Conservation (phyloP, 768 basidiomycete genomes). For the Leccinum variicolor region DNA sequence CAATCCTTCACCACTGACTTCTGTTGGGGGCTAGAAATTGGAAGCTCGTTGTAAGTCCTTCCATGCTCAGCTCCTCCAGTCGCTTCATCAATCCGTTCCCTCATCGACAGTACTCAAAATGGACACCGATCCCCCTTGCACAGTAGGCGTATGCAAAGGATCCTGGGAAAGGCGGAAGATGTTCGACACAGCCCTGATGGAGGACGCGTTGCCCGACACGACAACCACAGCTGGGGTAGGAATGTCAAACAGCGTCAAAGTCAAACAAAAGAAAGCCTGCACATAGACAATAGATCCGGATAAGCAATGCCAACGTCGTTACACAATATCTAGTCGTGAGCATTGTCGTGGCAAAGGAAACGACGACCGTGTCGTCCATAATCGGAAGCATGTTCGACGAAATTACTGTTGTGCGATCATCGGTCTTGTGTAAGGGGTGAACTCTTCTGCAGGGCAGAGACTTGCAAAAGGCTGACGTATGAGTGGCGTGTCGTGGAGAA, state of each 20-base stretch:
- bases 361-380: conserved; percentile 57
- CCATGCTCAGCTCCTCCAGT: conserved; percentile 70
- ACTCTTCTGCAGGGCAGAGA: conserved; percentile 52
- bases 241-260: conserved; percentile 1
- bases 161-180: conserved; percentile 73
- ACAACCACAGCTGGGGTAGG: conserved; percentile 64
- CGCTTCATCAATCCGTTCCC: conserved; percentile 41
- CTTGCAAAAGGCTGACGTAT: conserved; percentile 59
- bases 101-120: conserved; percentile 67
- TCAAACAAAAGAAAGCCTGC: conserved; percentile 32
- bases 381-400: conserved; percentile 60
- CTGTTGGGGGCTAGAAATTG: conserved; percentile 62
- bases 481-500: conserved; percentile 54
- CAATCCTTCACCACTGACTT: conserved; percentile 57
- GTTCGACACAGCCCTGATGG: conserved; percentile 67
- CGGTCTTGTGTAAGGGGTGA: conserved; percentile 36
- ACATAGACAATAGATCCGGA: conserved; percentile 75
- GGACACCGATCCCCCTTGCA: conserved; percentile 53
- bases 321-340: conserved; percentile 72
- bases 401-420: conserved; percentile 40
- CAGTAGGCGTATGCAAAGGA: conserved; percentile 36
- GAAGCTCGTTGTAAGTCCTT: conserved; percentile 67
- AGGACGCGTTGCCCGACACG: conserved; percentile 64
- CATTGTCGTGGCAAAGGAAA: conserved; percentile 75
- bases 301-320: conserved; percentile 60